Conservation (phyloP, 306 rosid species). For the Fagus sylvatica region DNA sequence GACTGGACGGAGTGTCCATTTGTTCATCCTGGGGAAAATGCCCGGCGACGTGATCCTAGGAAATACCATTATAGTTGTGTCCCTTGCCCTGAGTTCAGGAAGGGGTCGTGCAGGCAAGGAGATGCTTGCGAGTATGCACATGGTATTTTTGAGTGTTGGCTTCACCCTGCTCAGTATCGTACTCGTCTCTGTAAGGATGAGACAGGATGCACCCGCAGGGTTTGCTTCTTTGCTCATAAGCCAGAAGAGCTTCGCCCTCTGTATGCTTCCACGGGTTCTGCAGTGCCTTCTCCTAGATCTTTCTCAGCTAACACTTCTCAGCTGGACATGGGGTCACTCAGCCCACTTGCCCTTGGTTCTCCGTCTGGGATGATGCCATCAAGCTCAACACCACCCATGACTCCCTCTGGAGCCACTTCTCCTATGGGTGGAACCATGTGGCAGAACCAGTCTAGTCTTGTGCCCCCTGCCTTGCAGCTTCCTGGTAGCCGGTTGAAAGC, state of each 20-base stretch:
- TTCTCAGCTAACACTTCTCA: slow-evolving; percentile 35
- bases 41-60: slow-evolving; percentile 87
- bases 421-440: slow-evolving; percentile 54
- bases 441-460: slow-evolving; percentile 45
- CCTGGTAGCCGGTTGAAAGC: slow-evolving; percentile 62
- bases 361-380: slow-evolving; percentile 52
- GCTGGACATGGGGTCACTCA: slow-evolving; percentile 55
- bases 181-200: slow-evolving; percentile 94
- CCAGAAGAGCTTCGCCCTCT: slow-evolving; percentile 84
- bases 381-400: slow-evolving; percentile 53
- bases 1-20: slow-evolving; percentile 98
- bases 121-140: slow-evolving; percentile 89
- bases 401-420: slow-evolving; percentile 62
- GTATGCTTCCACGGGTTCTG: slow-evolving; percentile 85
- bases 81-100: slow-evolving; percentile 82
- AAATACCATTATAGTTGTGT: slow-evolving; percentile 81
- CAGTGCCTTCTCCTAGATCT: slow-evolving; percentile 77
- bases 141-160: slow-evolving; percentile 93
- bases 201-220: slow-evolving; percentile 63
- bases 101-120: slow-evolving; percentile 75
- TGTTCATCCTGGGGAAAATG: slow-evolving; percentile 90
- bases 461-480: slow-evolving; percentile 62
- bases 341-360: slow-evolving; percentile 47
- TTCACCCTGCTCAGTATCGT: slow-evolving; percentile 89
- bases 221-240: slow-evolving; percentile 90